Base-by-base conservation (phyloP, 2,329 filamentous ascomycete species). In the Coniella vitis region DNA sequence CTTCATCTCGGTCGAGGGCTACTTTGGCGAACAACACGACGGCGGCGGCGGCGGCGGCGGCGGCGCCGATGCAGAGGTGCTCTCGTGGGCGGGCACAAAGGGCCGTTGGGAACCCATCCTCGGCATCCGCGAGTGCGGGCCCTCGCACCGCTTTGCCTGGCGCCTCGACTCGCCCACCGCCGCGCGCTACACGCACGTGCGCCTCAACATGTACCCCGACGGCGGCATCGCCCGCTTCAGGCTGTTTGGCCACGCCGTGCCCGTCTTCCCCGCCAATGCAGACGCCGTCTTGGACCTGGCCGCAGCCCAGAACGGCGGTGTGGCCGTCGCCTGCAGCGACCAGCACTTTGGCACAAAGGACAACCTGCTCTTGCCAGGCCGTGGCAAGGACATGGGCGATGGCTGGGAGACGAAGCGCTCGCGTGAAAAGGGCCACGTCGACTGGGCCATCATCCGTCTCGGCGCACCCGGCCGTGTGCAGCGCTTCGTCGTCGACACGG, bases 331-430 rank as follows among this genome's bases (percentile, higher is more conserved):
- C 1, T 90, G 86, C 71, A 88, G 81, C 53, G 87, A 93, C 65
- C 83, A 93, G 68, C 87, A 93, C 66, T 94, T 90, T 60, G 86
- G 87, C 52, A 86, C 81, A 34, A 89, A 86, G 63, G 82, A 87
- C 62, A 90, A 91, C 66, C 70, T 91, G 31, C 75, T 90, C n/a
- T 72, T 90, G 3, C 87, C 87, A 0, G 86, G 86, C 2, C 75
- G 87, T 21, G 87, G 87, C 37, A 82, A 84, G 63, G 86, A 93
- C 67, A 93, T 93, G 87, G 85, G 87, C 44, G 87, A 91, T 63
- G 88, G 87, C 7, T 93, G 88, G 87, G 87, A 93, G 69, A 93
- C 87, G 48, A 81, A 84, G 56, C 76, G 87, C 47, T 88, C 85
- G 32, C 72, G 88, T 43, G 81, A 75, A 44, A 81, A 79, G 64